Conservation (phyloP, 148 eudicot species). For the Salicornia ramosissima region DNA sequence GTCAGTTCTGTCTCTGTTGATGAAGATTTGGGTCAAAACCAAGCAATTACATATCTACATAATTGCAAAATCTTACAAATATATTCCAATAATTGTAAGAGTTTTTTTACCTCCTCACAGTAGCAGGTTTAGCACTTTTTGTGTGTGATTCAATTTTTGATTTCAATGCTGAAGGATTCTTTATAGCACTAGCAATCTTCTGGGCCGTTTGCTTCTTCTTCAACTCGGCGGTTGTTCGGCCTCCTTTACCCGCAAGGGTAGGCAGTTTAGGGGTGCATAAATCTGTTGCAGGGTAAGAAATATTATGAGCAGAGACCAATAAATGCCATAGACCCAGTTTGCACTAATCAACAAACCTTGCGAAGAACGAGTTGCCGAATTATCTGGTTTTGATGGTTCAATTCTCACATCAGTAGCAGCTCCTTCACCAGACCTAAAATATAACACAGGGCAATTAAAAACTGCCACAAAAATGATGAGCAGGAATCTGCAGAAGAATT, state of each 20-base stretch:
- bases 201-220: slow-evolving; percentile 54
- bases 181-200: slow-evolving; percentile 55
- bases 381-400: slow-evolving; percentile 12
- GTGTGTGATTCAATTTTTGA: slow-evolving; percentile 44
- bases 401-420: slow-evolving; percentile 22
- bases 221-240: slow-evolving; percentile 25
- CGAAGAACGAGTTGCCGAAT: slow-evolving; percentile 4
- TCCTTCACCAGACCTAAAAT: slow-evolving; percentile 26
- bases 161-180: slow-evolving; percentile 64
- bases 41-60: background rate
- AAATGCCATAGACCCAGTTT: background rate
- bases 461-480: background rate
- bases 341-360: slow-evolving; percentile 16
- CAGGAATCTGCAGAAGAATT: background rate
- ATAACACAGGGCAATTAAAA: background rate
- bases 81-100: background rate
- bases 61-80: background rate
- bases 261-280: slow-evolving; percentile 64
- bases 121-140: slow-evolving; percentile 51
- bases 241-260: slow-evolving; percentile 28
- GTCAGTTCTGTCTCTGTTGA: slow-evolving; percentile 37
- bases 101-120: slow-evolving; percentile 43
- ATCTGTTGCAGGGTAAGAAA: slow-evolving; percentile 19
- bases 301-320: background rate
- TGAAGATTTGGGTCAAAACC: background rate